A percentile compares a stretch with the other conserved stretches of the same genome.
These are phyloP conservation scores for Symmetrospora coprosmae DNA, from an alignment of 768 basidiomycete genomes.

Conservation along the genomic window DNA sequence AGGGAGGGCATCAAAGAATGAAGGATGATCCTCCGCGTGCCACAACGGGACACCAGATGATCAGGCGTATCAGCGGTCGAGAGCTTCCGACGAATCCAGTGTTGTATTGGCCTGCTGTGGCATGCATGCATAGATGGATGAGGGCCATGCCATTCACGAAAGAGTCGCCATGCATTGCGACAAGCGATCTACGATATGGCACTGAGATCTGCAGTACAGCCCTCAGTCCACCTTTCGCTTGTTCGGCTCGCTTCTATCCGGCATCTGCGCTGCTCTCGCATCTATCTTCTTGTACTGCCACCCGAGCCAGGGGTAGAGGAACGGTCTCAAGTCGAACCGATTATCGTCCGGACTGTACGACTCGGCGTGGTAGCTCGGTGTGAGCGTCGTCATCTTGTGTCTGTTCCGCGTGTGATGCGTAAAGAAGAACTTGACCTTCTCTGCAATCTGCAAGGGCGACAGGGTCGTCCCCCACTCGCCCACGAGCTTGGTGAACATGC, in stretches of 20 bases:
- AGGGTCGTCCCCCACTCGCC: constrained; percentile 81
- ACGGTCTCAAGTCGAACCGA: constrained; percentile 86
- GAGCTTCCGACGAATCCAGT: too few species aligned
- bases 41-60: too few species aligned
- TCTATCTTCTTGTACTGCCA: constrained; percentile 93
- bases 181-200: too few species aligned
- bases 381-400: constrained; percentile 97
- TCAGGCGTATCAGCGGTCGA: too few species aligned
- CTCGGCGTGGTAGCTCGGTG: constrained; percentile 87
- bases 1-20: too few species aligned
- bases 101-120: too few species aligned
- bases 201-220: too few species aligned
- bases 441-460: constrained; percentile 77
- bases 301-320: constrained; percentile 85
- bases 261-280: constrained; percentile 12
- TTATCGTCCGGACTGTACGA: constrained; percentile 95
- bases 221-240: constrained; percentile 17
- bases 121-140: too few species aligned
- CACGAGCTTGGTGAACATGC: constrained; percentile 87
- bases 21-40: too few species aligned
- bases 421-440: constrained; percentile 94
- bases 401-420: constrained; percentile 84
- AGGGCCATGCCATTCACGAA: too few species aligned
- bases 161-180: too few species aligned
- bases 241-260: constrained; percentile 10